phyloP scores from a whole-genome alignment of 352 stramenopile species.

The Paralagenidium karlingii region DNA sequence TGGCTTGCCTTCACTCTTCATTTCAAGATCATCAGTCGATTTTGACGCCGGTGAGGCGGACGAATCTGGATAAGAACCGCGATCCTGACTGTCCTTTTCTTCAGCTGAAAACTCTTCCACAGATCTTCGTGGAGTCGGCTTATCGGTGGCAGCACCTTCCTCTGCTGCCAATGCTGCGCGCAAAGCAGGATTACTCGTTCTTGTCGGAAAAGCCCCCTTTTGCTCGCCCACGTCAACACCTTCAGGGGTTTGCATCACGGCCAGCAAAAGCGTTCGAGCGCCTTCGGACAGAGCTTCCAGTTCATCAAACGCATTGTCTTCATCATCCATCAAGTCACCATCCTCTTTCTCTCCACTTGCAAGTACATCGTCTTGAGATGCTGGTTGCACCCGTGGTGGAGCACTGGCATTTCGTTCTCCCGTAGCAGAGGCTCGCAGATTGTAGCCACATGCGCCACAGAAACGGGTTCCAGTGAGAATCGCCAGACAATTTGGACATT shows the following conservation, averaged over 20 bases:
- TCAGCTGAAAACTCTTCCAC: conserved; percentile 9
- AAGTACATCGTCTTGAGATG: conserved; percentile 4
- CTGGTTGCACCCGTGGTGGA: conserved; percentile 8
- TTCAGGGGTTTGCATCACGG: conserved; percentile 81
- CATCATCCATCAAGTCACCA: conserved; percentile 34
- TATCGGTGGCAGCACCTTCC: conserved; percentile 9
- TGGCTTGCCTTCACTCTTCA: no score
- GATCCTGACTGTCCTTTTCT: conserved; percentile 5
- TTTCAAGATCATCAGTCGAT: no score
- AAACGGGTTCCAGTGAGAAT: conserved; percentile 81
- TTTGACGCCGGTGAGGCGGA: no score
- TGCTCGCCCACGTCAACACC: conserved; percentile 65
- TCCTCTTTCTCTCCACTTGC: conserved; percentile 2
- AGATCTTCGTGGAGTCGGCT: conserved; percentile 26
- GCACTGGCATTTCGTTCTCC: conserved; percentile 25
- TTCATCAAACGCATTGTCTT: conserved; percentile 76
- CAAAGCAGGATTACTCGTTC: no score
- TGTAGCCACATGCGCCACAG: conserved; percentile 79
- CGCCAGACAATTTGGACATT: conserved; percentile 69
- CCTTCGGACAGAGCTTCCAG: conserved; percentile 78
- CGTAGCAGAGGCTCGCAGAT: conserved; percentile 62
- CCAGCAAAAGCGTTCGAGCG: conserved; percentile 66
- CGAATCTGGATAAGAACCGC: not conserved
- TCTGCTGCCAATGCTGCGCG: no score
- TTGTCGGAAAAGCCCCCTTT: conserved; percentile 24